These are phyloP conservation scores for Zygosaccharomyces lentus DNA, from an alignment of 805 yeast genomes.

Conservation along the genomic window DNA sequence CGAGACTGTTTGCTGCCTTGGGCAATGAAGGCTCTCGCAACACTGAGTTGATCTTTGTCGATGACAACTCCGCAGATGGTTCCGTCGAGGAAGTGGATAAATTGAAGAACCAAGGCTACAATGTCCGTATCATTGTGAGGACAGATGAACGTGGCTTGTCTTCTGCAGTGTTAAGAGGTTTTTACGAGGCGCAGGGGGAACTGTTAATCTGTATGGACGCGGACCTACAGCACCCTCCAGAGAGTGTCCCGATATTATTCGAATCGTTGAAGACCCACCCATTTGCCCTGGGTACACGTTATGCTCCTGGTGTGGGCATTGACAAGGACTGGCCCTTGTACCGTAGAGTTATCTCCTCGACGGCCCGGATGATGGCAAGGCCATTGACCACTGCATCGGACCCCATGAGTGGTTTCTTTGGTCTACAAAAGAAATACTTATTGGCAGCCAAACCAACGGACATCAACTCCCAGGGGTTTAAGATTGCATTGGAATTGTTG, in stretches of 20 bases:
- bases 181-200: constrained; percentile 44
- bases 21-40: constrained; percentile 40
- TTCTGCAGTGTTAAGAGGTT: constrained; percentile 48
- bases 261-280: constrained; percentile 40
- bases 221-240: constrained; percentile 52
- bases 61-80: constrained; percentile 49
- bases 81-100: constrained; percentile 49
- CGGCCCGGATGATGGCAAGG: constrained; percentile 47
- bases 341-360: constrained; percentile 46
- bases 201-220: constrained; percentile 51
- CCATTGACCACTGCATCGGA: constrained; percentile 50
- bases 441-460: constrained; percentile 33
- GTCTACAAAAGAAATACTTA: constrained; percentile 44
- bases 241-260: constrained; percentile 44
- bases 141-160: constrained; percentile 48
- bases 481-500: constrained; percentile 46
- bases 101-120: constrained; percentile 43
- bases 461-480: constrained; percentile 45
- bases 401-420: constrained; percentile 53
- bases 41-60: constrained; percentile 48
- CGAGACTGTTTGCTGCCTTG: constrained; percentile 45
- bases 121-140: constrained; percentile 47
- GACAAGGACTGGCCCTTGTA: constrained; percentile 52
- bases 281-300: constrained; percentile 48
- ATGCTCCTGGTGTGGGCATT: constrained; percentile 52